Conservation (phyloP, 2,329 filamentous ascomycete genomes). For the Fusarium pilosicola region DNA sequence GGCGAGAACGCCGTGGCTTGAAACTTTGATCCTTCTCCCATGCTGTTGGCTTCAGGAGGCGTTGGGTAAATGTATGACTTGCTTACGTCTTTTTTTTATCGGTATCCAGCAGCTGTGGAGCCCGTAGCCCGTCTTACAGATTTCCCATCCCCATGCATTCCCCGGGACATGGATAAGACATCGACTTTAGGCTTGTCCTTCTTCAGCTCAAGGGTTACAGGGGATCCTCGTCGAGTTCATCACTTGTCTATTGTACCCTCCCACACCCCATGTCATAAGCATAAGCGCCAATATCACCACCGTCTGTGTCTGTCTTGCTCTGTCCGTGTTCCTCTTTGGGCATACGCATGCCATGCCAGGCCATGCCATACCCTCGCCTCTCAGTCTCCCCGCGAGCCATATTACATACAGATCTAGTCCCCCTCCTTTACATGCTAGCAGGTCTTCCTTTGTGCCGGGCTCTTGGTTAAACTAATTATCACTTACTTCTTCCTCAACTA, state of each 20-base stretch:
- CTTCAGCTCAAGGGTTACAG: slow-evolving; percentile 11
- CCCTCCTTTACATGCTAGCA: neutral
- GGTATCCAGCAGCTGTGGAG: neutral
- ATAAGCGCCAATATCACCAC: slow-evolving; percentile 25
- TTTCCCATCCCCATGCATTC: slow-evolving; percentile 7
- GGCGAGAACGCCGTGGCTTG: slow-evolving; percentile 15
- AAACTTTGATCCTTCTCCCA: slow-evolving; percentile 16
- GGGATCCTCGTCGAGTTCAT: slow-evolving; percentile 36
- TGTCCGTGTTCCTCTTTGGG: slow-evolving; percentile 22
- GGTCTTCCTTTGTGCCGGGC: slow-evolving; percentile 25
- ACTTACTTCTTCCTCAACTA: neutral
- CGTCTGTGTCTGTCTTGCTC: neutral
- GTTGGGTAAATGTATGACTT: neutral
- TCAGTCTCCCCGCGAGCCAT: neutral
- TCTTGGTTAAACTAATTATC: slow-evolving; percentile 11
- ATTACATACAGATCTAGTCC: slow-evolving; percentile 6
- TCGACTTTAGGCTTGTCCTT: neutral
- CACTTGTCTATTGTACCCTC: slow-evolving; percentile 15
- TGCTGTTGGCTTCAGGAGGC: slow-evolving; percentile 16
- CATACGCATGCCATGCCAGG: neutral
- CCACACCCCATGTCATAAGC: slow-evolving; percentile 3
- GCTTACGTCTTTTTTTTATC: neutral
- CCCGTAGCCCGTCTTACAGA: neutral
- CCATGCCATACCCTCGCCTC: neutral
- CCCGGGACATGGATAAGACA: neutral